Conservation (phyloP, 495 filamentous ascomycete genomes). For the Tuber magnatum region DNA sequence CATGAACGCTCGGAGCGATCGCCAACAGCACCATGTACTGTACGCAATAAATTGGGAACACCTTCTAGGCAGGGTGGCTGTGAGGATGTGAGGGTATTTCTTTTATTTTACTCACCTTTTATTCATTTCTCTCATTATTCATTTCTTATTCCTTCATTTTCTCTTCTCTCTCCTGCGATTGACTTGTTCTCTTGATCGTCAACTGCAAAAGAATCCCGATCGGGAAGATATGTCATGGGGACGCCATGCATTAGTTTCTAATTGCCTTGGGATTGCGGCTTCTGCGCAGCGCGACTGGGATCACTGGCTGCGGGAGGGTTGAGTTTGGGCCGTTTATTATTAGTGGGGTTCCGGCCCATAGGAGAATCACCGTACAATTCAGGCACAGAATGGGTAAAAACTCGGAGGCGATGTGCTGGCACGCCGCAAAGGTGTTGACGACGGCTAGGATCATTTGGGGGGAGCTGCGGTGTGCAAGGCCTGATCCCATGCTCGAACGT, state of each 20-base stretch:
- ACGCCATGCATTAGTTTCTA: not conserved
- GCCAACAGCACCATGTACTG: not conserved
- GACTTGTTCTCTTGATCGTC: not conserved
- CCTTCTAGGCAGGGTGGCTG: not conserved
- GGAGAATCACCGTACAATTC: not conserved
- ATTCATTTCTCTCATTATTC: not conserved
- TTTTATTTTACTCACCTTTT: not conserved
- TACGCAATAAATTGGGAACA: not conserved
- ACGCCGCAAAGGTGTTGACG: not conserved
- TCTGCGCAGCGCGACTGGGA: not conserved
- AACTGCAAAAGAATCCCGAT: slow-evolving; percentile 2
- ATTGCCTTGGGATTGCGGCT: slow-evolving; percentile 2
- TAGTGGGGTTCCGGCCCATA: not conserved
- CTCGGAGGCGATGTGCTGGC: not conserved
- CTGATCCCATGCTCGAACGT: not conserved
- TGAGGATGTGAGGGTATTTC: not conserved
- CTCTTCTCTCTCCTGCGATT: not conserved
- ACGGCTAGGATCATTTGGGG: not conserved
- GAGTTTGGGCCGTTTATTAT: not conserved
- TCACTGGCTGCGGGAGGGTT: not conserved
- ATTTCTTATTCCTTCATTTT: not conserved
- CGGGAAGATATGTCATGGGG: slow-evolving; percentile 1
- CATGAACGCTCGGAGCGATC: not conserved
- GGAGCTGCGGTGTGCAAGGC: not conserved
- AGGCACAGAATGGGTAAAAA: not conserved